These are phyloP conservation scores for Termitomyces heimii DNA, from an alignment of 768 basidiomycete species.

Conservation along the genomic window DNA sequence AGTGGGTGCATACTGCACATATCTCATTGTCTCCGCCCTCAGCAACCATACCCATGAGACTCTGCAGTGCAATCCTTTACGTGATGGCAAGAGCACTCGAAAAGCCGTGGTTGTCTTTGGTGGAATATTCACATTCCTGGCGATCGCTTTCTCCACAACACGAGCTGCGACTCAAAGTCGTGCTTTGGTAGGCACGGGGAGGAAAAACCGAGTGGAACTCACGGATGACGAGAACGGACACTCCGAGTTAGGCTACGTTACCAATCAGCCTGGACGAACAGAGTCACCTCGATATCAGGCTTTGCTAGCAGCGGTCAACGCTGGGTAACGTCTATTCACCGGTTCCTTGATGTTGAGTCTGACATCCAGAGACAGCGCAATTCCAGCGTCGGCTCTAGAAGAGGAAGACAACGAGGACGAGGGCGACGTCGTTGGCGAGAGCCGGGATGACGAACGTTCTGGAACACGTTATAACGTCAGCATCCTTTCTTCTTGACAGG, in stretches of 20 bases:
- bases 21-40: conserved; percentile 90
- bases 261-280: conserved; percentile 74
- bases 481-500: conserved; percentile 2
- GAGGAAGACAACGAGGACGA: conserved; percentile 75
- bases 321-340: conserved; percentile 56
- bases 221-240: conserved; percentile 46
- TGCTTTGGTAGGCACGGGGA: conserved; percentile 75
- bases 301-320: conserved; percentile 90
- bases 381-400: conserved; percentile 89
- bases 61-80: conserved; percentile 82
- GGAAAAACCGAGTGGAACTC: conserved; percentile 60
- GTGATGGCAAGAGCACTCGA: conserved; percentile 59
- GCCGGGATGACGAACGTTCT: conserved; percentile 86
- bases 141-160: conserved; percentile 96
- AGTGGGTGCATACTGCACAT: conserved; percentile 98
- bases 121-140: conserved; percentile 93
- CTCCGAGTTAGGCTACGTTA: conserved; percentile 73
- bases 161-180: conserved; percentile 94
- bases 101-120: conserved; percentile 87
- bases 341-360: neutral
- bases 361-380: conserved; percentile 47
- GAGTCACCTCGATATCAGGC: conserved; percentile 93
- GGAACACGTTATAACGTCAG: conserved; percentile 93
- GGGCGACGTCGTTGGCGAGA: conserved; percentile 68
- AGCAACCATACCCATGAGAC: conserved; percentile 81